These are phyloP conservation scores for Sclerotinia nivalis DNA, from an alignment of 2,329 filamentous ascomycete genomes.

Conservation along the genomic window DNA sequence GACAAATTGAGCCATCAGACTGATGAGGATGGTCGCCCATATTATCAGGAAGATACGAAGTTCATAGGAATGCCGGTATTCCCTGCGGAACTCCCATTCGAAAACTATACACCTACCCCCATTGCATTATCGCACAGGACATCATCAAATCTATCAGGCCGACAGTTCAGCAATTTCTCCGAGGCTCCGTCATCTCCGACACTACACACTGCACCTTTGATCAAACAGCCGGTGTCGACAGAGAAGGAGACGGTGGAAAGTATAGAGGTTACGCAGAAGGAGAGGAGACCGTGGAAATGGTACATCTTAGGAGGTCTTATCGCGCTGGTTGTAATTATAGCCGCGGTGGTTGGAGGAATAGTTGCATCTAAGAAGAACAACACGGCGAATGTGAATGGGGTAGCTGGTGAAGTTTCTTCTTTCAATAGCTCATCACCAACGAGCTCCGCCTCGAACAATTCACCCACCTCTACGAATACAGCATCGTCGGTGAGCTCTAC, in stretches of 20 bases:
- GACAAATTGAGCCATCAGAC: not conserved
- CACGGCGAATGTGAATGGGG: not conserved
- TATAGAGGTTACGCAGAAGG: not conserved
- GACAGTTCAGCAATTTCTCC: not conserved
- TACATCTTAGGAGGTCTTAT: not conserved
- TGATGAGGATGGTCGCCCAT: not conserved
- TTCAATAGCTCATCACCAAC: not conserved
- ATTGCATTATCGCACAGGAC: constrained; percentile 7
- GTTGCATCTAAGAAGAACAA: constrained; percentile 1
- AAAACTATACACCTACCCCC: not conserved
- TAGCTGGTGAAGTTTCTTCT: not conserved
- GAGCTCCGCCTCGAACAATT: not conserved
- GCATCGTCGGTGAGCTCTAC: constrained; percentile 1
- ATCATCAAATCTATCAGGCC: constrained; percentile 8
- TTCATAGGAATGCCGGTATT: constrained; percentile 19
- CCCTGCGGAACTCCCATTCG: constrained; percentile 6
- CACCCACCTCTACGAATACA: not conserved
- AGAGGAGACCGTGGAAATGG: constrained; percentile 5
- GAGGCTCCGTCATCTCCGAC: not conserved
- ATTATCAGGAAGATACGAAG: constrained; percentile 11
- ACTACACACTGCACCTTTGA: not conserved
- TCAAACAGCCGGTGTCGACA: not conserved
- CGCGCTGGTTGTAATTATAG: not conserved
- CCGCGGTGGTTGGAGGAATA: constrained; percentile 1
- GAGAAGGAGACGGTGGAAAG: not conserved